A percentile compares a stretch with the other conserved stretches of the same genome.
phyloP scores from a whole-genome alignment of 139 green algal genomes.

The Tetradesmus obliquus region DNA sequence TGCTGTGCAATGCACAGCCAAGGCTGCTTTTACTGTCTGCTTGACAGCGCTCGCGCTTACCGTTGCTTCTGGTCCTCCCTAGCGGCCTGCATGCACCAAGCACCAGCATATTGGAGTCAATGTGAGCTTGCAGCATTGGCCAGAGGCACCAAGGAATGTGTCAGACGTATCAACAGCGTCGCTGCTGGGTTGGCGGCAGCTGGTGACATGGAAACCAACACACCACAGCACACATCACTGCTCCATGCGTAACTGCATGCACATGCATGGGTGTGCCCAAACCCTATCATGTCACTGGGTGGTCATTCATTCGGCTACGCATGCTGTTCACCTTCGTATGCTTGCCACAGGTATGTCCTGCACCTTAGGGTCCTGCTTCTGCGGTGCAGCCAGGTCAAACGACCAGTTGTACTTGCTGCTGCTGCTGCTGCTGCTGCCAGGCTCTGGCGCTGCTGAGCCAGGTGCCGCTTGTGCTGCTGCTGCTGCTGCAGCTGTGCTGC shows the following conservation, averaged over 20 bases:
- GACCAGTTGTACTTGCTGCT: slow-evolving; percentile 57
- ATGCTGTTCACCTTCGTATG: slow-evolving; percentile 48
- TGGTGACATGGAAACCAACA: too few species aligned
- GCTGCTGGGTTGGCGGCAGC: too few species aligned
- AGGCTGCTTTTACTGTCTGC: not conserved
- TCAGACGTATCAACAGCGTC: too few species aligned
- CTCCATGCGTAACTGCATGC: not conserved
- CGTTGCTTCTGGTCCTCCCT: slow-evolving; percentile 64
- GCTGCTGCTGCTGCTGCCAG: not conserved
- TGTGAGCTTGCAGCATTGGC: too few species aligned
- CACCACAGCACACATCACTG: too few species aligned
- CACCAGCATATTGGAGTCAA: not conserved
- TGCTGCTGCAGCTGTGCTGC: not conserved
- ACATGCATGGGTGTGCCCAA: not conserved
- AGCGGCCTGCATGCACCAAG: slow-evolving; percentile 54
- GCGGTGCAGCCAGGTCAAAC: slow-evolving; percentile 18
- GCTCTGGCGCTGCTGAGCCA: not conserved
- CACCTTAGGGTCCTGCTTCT: slow-evolving; percentile 32
- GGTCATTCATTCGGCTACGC: not conserved
- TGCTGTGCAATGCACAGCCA: not conserved
- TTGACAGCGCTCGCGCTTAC: slow-evolving; percentile 37
- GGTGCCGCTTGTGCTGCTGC: too few species aligned
- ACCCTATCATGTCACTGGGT: not conserved
- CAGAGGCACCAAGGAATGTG: too few species aligned
- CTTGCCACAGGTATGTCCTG: slow-evolving; percentile 59